Evolutionary conservation across 257 asterid genomes (phyloP).

Genomic region (Lithospermum erythrorhizon): DNA sequence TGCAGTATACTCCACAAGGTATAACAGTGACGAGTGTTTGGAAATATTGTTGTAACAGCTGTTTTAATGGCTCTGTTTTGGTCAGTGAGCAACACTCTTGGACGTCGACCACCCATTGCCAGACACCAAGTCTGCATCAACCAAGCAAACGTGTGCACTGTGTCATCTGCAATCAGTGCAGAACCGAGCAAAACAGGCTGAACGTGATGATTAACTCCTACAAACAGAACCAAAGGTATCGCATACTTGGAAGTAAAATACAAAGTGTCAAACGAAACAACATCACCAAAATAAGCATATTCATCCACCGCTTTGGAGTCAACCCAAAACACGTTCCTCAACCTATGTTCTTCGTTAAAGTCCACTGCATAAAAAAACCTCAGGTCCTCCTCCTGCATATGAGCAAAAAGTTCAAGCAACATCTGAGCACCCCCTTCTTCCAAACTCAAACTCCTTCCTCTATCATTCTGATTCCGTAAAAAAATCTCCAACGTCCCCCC

Average conservation of each 20-base stretch:
- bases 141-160: constrained; percentile 67
- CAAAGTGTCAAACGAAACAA: constrained; percentile 60
- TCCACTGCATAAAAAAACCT: constrained; percentile 66
- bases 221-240: constrained; percentile 66
- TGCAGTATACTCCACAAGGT: constrained; percentile 62
- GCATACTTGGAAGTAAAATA: constrained; percentile 54
- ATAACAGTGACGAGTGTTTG: constrained; percentile 45
- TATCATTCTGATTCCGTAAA: constrained; percentile 63
- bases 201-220: constrained; percentile 80
- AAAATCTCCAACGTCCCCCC: constrained; percentile 46
- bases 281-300: constrained; percentile 53
- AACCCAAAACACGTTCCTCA: constrained; percentile 90
- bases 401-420: constrained; percentile 55
- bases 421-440: constrained; percentile 72
- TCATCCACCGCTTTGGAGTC: constrained; percentile 84
- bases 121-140: constrained; percentile 68
- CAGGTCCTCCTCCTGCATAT: constrained; percentile 78
- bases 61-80: constrained; percentile 61
- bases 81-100: constrained; percentile 56
- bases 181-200: constrained; percentile 80
- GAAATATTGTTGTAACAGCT: constrained; percentile 43
- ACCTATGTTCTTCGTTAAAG: constrained; percentile 70
- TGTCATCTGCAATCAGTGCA: constrained; percentile 78
- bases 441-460: constrained; percentile 67
- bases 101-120: constrained; percentile 81